Conservation (phyloP, 345 rosid genomes). For the Ricinus communis region DNA sequence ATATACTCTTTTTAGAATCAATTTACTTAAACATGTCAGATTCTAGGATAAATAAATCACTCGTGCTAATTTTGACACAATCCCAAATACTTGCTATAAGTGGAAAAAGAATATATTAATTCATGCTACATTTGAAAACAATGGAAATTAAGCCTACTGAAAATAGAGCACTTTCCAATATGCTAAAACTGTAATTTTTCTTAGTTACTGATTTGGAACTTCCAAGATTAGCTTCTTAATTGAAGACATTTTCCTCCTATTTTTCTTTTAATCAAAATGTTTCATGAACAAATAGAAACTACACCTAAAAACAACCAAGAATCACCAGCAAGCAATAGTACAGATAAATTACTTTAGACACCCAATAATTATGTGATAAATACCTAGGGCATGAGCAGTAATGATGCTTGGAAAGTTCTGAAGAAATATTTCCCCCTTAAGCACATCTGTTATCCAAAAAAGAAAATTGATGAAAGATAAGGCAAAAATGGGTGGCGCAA, state of each 20-base stretch:
- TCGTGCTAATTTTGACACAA: no score
- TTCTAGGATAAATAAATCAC: no score
- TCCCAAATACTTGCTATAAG: no score
- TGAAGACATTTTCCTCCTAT: background rate
- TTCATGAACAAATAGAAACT: background rate
- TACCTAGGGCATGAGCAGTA: constrained; percentile 91
- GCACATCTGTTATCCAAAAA: constrained; percentile 62
- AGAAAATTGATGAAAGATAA: background rate
- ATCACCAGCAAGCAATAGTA: background rate
- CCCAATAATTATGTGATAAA: background rate
- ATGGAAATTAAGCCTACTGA: no score
- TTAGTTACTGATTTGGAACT: background rate
- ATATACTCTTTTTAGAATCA: no score
- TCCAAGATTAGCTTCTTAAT: background rate
- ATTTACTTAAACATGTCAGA: no score
- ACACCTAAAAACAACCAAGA: no score
- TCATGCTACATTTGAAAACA: no score
- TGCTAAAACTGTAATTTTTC: background rate
- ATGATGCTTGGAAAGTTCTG: constrained; percentile 93
- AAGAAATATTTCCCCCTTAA: constrained; percentile 94
- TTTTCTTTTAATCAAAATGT: background rate
- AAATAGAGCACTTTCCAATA: no score
- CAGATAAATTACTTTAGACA: constrained; percentile 3
- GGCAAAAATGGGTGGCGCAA: background rate
- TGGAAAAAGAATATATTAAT: no score